Evolutionary conservation across 2,329 filamentous ascomycete genomes (phyloP).

Genomic region (Helminthosporium solani): DNA sequence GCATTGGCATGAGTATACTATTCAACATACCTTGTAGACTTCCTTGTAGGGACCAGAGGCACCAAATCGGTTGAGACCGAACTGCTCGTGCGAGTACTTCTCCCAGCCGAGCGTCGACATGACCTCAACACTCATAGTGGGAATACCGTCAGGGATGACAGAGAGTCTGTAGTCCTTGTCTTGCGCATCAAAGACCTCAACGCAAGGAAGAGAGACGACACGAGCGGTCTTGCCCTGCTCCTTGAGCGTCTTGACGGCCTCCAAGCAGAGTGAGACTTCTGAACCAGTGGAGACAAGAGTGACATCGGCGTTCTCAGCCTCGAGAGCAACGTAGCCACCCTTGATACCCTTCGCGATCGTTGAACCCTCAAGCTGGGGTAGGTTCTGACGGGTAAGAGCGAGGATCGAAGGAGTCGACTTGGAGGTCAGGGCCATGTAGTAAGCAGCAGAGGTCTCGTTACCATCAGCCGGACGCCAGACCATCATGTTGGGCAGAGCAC

Average conservation of each 20-base stretch:
- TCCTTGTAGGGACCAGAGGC: conserved; percentile 96
- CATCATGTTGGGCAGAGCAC: conserved; percentile 97
- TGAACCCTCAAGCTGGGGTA: conserved; percentile 94
- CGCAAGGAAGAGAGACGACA: conserved; percentile 94
- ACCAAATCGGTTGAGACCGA: conserved; percentile 98
- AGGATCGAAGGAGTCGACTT: conserved; percentile 90
- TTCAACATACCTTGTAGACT: conserved; percentile 74
- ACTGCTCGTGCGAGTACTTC: conserved; percentile 99
- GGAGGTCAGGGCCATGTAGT: conserved; percentile 90
- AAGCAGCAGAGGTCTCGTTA: conserved; percentile 96
- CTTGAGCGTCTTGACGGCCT: conserved; percentile 86
- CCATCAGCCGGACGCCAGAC: conserved; percentile 98
- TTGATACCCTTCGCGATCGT: conserved; percentile 86
- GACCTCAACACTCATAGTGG: conserved; percentile 89
- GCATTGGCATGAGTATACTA: conserved; percentile 28
- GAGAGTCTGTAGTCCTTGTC: conserved; percentile 91
- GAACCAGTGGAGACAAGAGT: conserved; percentile 94
- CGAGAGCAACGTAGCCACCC: conserved; percentile 90
- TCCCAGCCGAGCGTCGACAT: conserved; percentile 99
- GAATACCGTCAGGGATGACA: conserved; percentile 91
- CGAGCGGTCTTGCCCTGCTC: conserved; percentile 85
- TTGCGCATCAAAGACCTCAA: conserved; percentile 94
- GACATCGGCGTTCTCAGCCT: conserved; percentile 79
- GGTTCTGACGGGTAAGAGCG: conserved; percentile 94
- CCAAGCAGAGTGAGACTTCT: conserved; percentile 90